These are phyloP conservation scores for Talaromyces marneffei DNA, from an alignment of 2,329 filamentous ascomycete genomes.

Conservation along the genomic window DNA sequence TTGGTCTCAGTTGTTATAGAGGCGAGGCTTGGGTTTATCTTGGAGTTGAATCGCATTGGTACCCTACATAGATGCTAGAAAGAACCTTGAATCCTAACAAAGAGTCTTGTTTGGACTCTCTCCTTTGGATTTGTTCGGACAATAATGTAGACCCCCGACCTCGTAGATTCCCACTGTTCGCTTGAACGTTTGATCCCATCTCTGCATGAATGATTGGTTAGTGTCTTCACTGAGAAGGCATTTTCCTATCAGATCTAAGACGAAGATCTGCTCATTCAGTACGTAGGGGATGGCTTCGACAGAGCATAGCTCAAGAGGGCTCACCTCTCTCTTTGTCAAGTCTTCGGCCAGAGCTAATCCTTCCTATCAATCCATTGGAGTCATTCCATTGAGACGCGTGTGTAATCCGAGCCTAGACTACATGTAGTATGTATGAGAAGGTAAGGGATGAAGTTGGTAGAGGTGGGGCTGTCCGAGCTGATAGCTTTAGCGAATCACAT, in stretches of 20 bases:
- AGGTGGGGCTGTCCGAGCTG: not conserved
- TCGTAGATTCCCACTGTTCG: not conserved
- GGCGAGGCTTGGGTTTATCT: not conserved
- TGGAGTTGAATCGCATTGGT: not conserved
- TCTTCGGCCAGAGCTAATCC: not conserved
- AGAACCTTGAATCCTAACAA: not conserved
- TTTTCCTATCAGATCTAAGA: too few species aligned
- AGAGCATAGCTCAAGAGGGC: not conserved
- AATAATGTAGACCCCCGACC: not conserved
- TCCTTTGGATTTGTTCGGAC: not conserved
- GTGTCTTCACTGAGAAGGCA: too few species aligned
- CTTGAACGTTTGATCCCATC: not conserved
- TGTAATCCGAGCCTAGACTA: too few species aligned
- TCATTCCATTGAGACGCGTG: not conserved
- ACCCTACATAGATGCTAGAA: not conserved
- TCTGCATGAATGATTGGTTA: too few species aligned
- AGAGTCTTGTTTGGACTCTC: not conserved
- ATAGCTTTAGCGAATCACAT: slow-evolving; percentile 1
- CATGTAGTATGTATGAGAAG: too few species aligned
- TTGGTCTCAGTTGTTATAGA: not conserved
- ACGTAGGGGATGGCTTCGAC: not conserved
- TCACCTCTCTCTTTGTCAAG: not conserved
- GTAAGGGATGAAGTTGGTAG: not conserved
- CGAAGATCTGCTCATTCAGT: too few species aligned
- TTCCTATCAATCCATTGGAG: not conserved